A percentile compares a stretch with the other conserved stretches of the same genome.
phyloP scores from a whole-genome alignment of 2,329 filamentous ascomycete genomes.

The Colletotrichum paranaense region DNA sequence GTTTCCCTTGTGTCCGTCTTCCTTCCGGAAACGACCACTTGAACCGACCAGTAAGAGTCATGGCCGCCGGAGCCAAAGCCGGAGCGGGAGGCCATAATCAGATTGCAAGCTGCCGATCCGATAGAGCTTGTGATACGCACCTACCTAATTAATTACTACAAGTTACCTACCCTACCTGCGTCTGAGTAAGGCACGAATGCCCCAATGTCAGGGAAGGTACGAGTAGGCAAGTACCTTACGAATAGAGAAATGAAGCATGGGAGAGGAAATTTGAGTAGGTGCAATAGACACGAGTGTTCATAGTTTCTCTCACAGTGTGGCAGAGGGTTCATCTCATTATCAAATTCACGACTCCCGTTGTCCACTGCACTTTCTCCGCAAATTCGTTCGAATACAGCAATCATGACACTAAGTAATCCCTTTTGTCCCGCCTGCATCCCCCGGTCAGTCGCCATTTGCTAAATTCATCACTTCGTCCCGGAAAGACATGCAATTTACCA shows the following conservation, averaged over 20 bases:
- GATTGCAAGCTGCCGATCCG: neutral
- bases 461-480: neutral
- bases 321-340: neutral
- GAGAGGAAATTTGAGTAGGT: neutral
- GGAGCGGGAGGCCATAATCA: neutral
- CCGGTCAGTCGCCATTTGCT: neutral
- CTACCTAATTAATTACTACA: neutral
- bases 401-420: no score
- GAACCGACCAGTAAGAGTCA: neutral
- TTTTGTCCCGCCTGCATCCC: neutral
- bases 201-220: neutral
- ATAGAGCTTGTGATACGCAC: neutral
- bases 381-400: no score
- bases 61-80: neutral
- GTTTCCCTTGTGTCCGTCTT: neutral
- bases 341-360: neutral
- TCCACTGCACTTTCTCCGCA: no score
- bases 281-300: neutral
- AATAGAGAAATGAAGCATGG: neutral
- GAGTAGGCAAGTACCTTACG: neutral
- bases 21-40: neutral
- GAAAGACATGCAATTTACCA: neutral
- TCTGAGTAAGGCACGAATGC: neutral
- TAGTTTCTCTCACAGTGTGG: neutral
- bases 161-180: neutral